Base-by-base conservation (phyloP, 495 filamentous ascomycete species). In the Penicillium chermesinum region DNA sequence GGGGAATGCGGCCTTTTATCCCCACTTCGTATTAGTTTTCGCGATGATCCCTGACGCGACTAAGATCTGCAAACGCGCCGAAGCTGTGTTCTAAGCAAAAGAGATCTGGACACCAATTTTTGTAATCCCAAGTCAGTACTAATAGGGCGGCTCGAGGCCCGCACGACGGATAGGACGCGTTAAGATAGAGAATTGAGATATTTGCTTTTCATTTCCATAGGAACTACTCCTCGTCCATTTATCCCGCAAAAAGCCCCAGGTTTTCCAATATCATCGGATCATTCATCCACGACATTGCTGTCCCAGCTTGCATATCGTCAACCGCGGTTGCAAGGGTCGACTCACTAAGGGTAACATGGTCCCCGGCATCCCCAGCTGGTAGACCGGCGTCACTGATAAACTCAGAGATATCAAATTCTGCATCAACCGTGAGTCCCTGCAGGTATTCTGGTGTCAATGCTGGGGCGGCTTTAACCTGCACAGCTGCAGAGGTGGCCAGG, bases 361-460 rank as follows among this genome's bases (percentile, higher is more conserved):
- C 17, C 13, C 10, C 42, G 2, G 2, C 17, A 18, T 9, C 17
- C 13, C 10, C 42, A 1, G 2, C 17, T 18, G 33, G n/a, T 14
- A 18, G 8, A 5, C 4, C 16, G 7, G 12, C 35, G 2, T 19
- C 32, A 13, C 19, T 38, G n/a, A 36, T 36, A 20, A 45, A 45
- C 18, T 35, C 47, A 12, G 25, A 34, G 8, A 49, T 41, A 16
- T 36, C 27, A 17, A 38, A 42, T 15, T 32, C 7, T 2, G 27
- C 14, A 7, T n/a, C 16, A 15, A 19, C 14, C 4, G 19, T 13
- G 7, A 43, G 13, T 20, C 36, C 33, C 30, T 49, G 38, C 2
- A 50, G 40, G 32, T 50, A 50, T 19, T 50, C 48, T 34, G 48
- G 48, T 1, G 48, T 50, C 41, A 50, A 32, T 32, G 19, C 48